Conservation (phyloP, 2,329 filamentous ascomycete species). For the Colletotrichum chlorophyti region DNA sequence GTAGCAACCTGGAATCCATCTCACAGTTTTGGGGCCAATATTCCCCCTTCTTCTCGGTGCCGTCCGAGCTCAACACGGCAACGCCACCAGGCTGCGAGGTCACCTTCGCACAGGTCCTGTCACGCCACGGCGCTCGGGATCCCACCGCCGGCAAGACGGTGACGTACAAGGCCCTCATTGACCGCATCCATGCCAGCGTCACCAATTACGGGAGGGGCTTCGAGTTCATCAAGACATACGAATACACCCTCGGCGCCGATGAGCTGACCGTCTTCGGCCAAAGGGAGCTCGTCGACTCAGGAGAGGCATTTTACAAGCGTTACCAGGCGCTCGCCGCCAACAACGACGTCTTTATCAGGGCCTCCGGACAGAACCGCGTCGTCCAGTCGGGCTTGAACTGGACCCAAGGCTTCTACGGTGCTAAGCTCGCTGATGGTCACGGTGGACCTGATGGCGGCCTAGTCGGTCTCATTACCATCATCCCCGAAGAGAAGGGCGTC, state of each 20-base stretch:
- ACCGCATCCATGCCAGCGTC: constrained; percentile 65
- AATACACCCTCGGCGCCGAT: constrained; percentile 74
- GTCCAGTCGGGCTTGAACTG: constrained; percentile 79
- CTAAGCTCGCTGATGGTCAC: constrained; percentile 46
- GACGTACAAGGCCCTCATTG: constrained; percentile 68
- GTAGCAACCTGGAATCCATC: constrained; percentile 38
- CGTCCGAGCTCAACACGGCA: constrained; percentile 66
- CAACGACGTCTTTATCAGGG: constrained; percentile 73
- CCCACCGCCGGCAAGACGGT: constrained; percentile 74
- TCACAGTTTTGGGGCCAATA: constrained; percentile 86
- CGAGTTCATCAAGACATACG: constrained; percentile 74
- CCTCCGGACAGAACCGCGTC: constrained; percentile 74
- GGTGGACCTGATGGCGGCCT: constrained; percentile 47
- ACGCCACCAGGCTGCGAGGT: constrained; percentile 74
- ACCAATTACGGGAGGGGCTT: constrained; percentile 68
- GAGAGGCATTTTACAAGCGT: constrained; percentile 75
- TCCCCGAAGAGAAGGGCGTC: constrained; percentile 68
- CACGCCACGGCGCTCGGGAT: constrained; percentile 84
- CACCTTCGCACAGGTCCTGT: constrained; percentile 82
- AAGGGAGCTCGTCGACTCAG: constrained; percentile 75
- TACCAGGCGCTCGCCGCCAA: constrained; percentile 69
- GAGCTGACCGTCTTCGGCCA: constrained; percentile 72
- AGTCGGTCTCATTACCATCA: constrained; percentile 65
- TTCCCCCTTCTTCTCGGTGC: constrained; percentile 80
- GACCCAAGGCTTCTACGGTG: constrained; percentile 72